Percentiles rank a stretch among this genome's conserved stretches.
phyloP scores from a whole-genome alignment of 192 early-diverging fungal species.

The Globomyces pollinis-pini region DNA sequence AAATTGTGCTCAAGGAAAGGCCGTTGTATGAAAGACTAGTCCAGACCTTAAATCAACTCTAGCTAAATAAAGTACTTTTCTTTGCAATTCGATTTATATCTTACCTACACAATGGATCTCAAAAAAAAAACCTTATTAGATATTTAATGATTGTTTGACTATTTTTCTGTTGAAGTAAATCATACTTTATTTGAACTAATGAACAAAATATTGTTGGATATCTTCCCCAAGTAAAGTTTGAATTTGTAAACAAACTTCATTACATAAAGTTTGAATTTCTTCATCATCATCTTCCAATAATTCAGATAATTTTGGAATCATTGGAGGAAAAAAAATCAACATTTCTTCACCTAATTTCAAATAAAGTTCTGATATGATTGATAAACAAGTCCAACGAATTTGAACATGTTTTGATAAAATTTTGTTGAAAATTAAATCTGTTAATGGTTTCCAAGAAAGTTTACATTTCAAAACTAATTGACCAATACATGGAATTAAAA shows the following conservation, averaged over 20 bases:
- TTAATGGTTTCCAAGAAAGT: conserved; percentile 81
- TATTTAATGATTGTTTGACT: too few species aligned
- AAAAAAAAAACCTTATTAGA: too few species aligned
- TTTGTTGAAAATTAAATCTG: conserved; percentile 71
- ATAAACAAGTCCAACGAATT: conserved; percentile 60
- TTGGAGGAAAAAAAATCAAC: conserved; percentile 84
- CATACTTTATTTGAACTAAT: too few species aligned
- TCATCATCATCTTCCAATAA: conserved; percentile 87
- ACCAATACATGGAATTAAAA: conserved; percentile 68
- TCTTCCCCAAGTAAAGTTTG: conserved; percentile 87
- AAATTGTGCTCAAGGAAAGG: too few species aligned
- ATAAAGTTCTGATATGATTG: conserved; percentile 74
- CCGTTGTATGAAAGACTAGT: too few species aligned
- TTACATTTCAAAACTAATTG: conserved; percentile 71
- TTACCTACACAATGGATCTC: too few species aligned
- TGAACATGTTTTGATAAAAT: conserved; percentile 60
- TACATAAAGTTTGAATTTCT: conserved; percentile 71
- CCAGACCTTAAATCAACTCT: too few species aligned
- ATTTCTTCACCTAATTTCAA: conserved; percentile 86
- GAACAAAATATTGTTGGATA: conserved; percentile 69
- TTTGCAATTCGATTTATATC: too few species aligned
- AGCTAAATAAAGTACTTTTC: too few species aligned
- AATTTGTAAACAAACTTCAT: conserved; percentile 76
- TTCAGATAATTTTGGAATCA: conserved; percentile 89
- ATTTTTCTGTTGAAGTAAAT: too few species aligned